These are phyloP conservation scores for Protea cynaroides DNA, from an alignment of 164 flowering plant genomes.

Conservation along the genomic window DNA sequence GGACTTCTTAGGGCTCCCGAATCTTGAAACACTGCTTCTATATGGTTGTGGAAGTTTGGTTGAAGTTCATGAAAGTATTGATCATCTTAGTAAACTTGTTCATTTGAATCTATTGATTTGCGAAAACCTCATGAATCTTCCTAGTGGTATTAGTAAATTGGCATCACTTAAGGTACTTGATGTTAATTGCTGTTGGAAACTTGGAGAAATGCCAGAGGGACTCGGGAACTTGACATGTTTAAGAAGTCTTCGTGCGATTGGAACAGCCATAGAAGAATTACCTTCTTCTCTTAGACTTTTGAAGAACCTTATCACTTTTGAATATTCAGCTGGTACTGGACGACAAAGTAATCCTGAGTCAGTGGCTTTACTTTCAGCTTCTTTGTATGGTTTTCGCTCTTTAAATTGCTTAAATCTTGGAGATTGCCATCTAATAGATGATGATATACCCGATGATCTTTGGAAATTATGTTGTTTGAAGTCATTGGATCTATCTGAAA, in stretches of 20 bases:
- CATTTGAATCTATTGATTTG: slow-evolving; percentile 4
- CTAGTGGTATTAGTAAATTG: neutral
- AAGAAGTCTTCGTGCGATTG: neutral
- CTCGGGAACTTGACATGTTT: neutral
- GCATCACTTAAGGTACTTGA: slow-evolving; percentile 1
- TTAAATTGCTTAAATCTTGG: no score
- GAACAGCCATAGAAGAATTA: neutral
- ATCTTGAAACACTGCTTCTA: neutral
- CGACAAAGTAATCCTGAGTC: neutral
- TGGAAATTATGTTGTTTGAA: no score
- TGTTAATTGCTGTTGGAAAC: slow-evolving; percentile 9
- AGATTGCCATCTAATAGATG: no score
- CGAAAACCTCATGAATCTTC: slow-evolving; percentile 4
- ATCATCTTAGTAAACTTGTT: neutral
- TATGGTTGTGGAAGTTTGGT: slow-evolving; percentile 10
- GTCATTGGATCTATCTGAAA: no score
- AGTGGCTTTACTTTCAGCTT: no score
- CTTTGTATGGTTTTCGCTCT: no score
- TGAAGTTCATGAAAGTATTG: slow-evolving; percentile 8
- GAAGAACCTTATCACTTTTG: neutral
- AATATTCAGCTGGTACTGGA: no score
- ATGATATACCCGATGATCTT: no score
- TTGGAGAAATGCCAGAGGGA: slow-evolving; percentile 9
- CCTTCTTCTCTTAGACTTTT: slow-evolving; percentile 1
- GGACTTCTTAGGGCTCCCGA: no score